Conservation (phyloP, 2,329 filamentous ascomycete genomes). For the Emmonsiellopsis sp. region DNA sequence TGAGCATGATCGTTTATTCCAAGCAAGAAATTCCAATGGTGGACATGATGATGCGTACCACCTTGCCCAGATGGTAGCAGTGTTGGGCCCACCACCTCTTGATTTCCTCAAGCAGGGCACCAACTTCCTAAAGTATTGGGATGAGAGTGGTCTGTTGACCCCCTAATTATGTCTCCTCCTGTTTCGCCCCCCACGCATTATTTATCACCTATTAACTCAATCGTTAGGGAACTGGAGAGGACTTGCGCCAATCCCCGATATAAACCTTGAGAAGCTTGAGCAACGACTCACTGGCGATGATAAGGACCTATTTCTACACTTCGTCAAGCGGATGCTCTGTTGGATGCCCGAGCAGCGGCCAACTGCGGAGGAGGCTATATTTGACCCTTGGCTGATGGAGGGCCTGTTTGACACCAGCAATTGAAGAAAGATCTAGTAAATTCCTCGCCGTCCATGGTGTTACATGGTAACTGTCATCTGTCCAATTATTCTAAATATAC, state of each 20-base stretch:
- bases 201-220: not conserved
- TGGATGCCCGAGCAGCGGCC: slow-evolving; percentile 5
- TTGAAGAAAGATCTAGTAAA: not conserved
- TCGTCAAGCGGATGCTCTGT: slow-evolving; percentile 1
- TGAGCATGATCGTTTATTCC: slow-evolving; percentile 1
- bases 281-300: not conserved
- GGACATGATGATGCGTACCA: not conserved
- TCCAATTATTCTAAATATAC: no score
- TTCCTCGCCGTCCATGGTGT: no score
- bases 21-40: not conserved
- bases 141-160: slow-evolving; percentile 2
- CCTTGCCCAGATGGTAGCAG: not conserved
- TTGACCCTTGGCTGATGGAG: not conserved
- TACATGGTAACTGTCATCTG: no score
- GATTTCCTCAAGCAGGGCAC: not conserved
- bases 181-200: not conserved
- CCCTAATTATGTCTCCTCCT: not conserved
- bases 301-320: not conserved
- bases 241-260: not conserved
- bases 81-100: not conserved
- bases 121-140: slow-evolving; percentile 5
- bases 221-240: slow-evolving; percentile 6
- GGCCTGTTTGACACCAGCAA: not conserved
- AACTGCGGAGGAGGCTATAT: not conserved
- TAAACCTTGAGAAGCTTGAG: slow-evolving; percentile 2